These are phyloP conservation scores for Boletus tylopilopsis DNA, from an alignment of 768 basidiomycete species.

Conservation along the genomic window DNA sequence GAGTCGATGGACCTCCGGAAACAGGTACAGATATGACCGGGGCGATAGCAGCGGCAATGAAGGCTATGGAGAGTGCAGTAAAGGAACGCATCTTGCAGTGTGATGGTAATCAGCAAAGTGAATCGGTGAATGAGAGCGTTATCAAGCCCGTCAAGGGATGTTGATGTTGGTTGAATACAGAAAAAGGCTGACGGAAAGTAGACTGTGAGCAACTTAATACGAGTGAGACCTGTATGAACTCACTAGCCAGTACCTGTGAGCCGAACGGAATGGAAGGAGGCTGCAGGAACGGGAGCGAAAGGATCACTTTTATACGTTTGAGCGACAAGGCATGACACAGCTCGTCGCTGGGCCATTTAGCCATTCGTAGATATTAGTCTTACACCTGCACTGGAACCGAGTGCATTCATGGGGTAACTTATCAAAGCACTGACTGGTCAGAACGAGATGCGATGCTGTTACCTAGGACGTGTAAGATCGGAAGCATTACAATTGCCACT, in stretches of 20 bases:
- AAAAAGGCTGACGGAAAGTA: conserved; percentile 10
- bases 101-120: neutral
- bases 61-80: conserved; percentile 2
- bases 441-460: too few species aligned
- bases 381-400: too few species aligned
- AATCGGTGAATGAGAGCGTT: conserved; percentile 4
- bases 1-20: neutral
- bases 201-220: neutral
- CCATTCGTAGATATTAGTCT: too few species aligned
- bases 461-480: too few species aligned
- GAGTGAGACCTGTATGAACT: conserved; percentile 2
- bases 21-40: conserved; percentile 9
- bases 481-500: too few species aligned
- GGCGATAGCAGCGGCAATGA: conserved; percentile 1
- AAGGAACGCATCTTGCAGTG: conserved; percentile 10
- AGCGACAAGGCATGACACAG: neutral
- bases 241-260: conserved; percentile 22
- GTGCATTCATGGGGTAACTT: too few species aligned
- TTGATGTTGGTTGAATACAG: conserved; percentile 8
- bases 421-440: too few species aligned
- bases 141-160: conserved; percentile 12
- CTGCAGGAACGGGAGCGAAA: conserved; percentile 2
- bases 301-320: neutral
- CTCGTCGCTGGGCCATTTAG: too few species aligned
- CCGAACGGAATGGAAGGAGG: conserved; percentile 15